Base-by-base conservation (phyloP, 1,284 basidiomycete species). In the Peniophora sp. region DNA sequence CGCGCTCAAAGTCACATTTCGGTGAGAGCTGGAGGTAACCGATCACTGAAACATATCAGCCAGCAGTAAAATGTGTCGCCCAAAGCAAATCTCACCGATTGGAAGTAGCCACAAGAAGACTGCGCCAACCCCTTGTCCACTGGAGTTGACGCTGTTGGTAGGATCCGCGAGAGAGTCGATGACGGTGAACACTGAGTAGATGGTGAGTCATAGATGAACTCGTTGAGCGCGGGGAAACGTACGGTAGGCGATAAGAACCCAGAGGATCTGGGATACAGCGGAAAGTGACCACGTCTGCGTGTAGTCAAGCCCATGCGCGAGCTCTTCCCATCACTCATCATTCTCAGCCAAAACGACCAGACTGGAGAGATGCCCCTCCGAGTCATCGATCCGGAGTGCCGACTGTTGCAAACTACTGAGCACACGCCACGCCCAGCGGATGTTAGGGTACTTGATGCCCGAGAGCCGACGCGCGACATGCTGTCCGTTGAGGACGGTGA, bases 61-160 rank as follows among this genome's bases (percentile, higher is more conserved):
- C 24, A 16, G 63, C 59, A 50, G 72, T 65, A 41, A 69, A 74
- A 71, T 71, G 0, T 72, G 72, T 19, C 73, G 59, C 50, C 68
- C 60, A 19, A 75, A 55, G 69, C 73, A 73, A 11, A 64, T 63
- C 1, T 69, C 54, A 25, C 77, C 71, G 12, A 75, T 58, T 0
- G 71, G 66, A 12, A 75, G 48, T 5, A 74, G 54, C 70, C 72
- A 74, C 10, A 75, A 57, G 66, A 65, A 75, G 6, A 63, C 56
- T 0, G 67, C 68, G 1, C 66, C 69, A 3, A 70, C 65, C 6
- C 62, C 66, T 39, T 71, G 61, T 1, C 70, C 72, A 17, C 58
- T 65, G 1, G 62, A 60, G 24, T 65, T 57, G 10, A 69, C 52
- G 24, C 57, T 36, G 3, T 47, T 20, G 2, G 45, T 45, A 5